Conservation (phyloP, 2,329 filamentous ascomycete species). For the Zymoseptoria tritici region DNA sequence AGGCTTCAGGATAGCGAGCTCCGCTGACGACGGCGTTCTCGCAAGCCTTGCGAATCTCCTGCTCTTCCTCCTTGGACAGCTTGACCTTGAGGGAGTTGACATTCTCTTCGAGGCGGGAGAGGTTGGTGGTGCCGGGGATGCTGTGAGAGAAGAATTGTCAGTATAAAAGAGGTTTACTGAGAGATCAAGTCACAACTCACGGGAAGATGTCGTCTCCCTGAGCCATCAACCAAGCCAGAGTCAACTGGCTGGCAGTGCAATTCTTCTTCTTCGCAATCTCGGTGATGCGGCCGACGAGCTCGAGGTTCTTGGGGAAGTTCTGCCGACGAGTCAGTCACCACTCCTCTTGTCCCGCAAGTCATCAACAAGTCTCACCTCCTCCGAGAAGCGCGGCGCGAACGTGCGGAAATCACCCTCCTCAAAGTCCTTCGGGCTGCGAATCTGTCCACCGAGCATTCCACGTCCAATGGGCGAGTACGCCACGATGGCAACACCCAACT, state of each 20-base stretch:
- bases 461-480: conserved; percentile 55
- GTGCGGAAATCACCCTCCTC: conserved; percentile 43
- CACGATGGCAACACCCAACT: conserved; percentile 52
- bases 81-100: conserved; percentile 30
- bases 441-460: conserved; percentile 49
- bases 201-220: conserved; percentile 54
- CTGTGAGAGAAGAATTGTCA: neutral
- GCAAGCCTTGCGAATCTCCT: conserved; percentile 31
- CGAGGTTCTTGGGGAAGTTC: conserved; percentile 51
- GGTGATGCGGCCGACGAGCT: conserved; percentile 45
- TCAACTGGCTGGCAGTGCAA: conserved; percentile 50
- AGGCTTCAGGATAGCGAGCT: conserved; percentile 33
- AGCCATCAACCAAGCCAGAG: conserved; percentile 56
- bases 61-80: conserved; percentile 31
- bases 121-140: conserved; percentile 45
- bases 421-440: conserved; percentile 42
- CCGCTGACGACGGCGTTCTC: conserved; percentile 31
- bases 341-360: neutral
- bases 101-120: conserved; percentile 42
- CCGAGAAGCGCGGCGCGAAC: conserved; percentile 42
- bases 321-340: neutral
- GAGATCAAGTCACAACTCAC: conserved; percentile 30
- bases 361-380: conserved; percentile 26
- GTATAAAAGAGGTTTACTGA: conserved; percentile 7
- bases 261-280: conserved; percentile 48